These are phyloP conservation scores for Microcera coccophila DNA, from an alignment of 2,329 filamentous ascomycete genomes.

Conservation along the genomic window DNA sequence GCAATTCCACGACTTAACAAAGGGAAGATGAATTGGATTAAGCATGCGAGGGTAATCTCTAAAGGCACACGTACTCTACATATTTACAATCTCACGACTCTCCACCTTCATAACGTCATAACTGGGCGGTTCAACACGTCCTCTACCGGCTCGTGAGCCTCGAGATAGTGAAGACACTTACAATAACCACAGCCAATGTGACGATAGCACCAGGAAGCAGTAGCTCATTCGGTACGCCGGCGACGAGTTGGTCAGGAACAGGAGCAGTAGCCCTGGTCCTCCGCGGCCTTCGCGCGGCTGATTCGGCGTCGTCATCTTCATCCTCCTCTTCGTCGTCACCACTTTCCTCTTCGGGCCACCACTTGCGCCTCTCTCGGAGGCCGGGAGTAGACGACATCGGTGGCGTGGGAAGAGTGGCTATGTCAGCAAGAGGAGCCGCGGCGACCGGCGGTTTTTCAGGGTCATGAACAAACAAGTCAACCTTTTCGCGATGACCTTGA, in stretches of 20 bases:
- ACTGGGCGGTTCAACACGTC: conserved; percentile 18
- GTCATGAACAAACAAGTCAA: conserved; percentile 95
- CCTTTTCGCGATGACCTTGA: conserved; percentile 77
- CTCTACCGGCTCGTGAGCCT: conserved; percentile 57
- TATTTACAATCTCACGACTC: conserved; percentile 30
- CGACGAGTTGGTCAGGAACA: conserved; percentile 73
- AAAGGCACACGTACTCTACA: conserved; percentile 25
- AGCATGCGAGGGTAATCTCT: conserved; percentile 26
- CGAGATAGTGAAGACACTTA: conserved; percentile 86
- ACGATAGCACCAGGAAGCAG: conserved; percentile 91
- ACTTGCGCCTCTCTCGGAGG: conserved; percentile 52
- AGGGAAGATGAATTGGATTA: conserved; percentile 18
- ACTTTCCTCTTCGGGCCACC: conserved; percentile 55
- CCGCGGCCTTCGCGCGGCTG: conserved; percentile 41
- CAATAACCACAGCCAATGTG: conserved; percentile 89
- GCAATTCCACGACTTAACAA: conserved; percentile 2
- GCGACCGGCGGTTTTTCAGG: conserved; percentile 82
- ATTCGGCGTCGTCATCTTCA: conserved; percentile 51
- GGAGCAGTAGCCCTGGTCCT: conserved; percentile 35
- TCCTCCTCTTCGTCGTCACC: conserved; percentile 51
- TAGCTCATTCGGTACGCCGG: conserved; percentile 89
- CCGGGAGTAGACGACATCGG: conserved; percentile 45
- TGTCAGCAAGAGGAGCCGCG: conserved; percentile 49
- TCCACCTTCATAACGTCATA: conserved; percentile 36
- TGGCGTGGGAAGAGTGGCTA: conserved; percentile 43